phyloP scores from a whole-genome alignment of 2,329 filamentous ascomycete species.

The Diaporthe capsici region DNA sequence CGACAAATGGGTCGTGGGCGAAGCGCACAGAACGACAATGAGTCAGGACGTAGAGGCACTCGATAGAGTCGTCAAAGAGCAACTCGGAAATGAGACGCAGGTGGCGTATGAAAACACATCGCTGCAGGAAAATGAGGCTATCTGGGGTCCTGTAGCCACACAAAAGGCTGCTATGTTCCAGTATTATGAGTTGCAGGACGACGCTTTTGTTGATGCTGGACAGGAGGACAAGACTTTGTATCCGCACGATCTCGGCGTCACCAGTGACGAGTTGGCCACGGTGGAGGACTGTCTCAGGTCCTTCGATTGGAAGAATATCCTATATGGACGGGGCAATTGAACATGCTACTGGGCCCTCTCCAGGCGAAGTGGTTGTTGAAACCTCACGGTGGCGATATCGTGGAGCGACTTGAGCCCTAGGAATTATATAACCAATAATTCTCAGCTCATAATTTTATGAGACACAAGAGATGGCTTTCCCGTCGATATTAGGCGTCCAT shows the following conservation, averaged over 20 bases:
- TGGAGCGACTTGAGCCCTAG: too few species aligned
- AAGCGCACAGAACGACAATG: neutral
- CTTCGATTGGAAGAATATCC: neutral
- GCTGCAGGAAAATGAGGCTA: neutral
- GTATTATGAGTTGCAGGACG: neutral
- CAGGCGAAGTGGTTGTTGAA: neutral
- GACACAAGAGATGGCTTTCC: neutral
- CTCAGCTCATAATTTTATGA: neutral
- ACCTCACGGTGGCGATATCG: neutral
- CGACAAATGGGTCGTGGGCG: slow-evolving; percentile 1
- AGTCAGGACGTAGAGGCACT: neutral
- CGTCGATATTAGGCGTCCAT: too few species aligned
- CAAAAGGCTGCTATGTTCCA: neutral
- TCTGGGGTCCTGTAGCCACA: neutral
- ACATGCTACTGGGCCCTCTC: neutral
- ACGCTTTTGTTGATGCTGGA: neutral
- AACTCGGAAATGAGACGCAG: neutral
- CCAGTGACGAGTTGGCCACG: neutral
- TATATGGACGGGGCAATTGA: neutral
- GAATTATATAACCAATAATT: neutral
- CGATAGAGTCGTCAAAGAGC: neutral
- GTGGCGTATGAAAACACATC: neutral
- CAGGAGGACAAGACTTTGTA: neutral
- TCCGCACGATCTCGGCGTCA: neutral
- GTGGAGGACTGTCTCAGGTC: slow-evolving; percentile 2